These are phyloP conservation scores for Cercospora canescens DNA, from an alignment of 2,329 filamentous ascomycete species.

Conservation along the genomic window DNA sequence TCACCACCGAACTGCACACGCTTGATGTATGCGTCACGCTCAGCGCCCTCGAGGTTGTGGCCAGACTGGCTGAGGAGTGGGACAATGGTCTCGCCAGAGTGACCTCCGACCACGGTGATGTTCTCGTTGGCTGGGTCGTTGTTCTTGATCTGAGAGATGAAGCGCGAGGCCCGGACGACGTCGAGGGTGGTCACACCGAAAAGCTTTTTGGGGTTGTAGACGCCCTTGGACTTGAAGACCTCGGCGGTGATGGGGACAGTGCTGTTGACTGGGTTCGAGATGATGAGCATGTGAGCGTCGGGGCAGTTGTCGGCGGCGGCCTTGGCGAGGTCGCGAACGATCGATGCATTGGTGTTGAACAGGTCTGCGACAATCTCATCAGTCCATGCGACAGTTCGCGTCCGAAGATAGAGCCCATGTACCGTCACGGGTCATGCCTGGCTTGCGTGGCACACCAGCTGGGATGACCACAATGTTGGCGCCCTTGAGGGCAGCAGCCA, in stretches of 20 bases:
- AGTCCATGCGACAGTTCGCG: not conserved
- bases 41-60: conserved; percentile 80
- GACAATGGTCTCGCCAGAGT: conserved; percentile 98
- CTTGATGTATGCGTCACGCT: conserved; percentile 75
- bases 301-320: conserved; percentile 84
- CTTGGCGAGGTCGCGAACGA: conserved; percentile 97
- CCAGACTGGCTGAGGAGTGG: conserved; percentile 93
- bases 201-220: conserved; percentile 99
- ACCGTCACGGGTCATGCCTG: conserved; percentile 98
- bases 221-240: conserved; percentile 90
- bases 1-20: conserved; percentile 99
- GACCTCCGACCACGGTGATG: conserved; percentile 93
- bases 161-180: conserved; percentile 94
- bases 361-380: conserved; percentile 61
- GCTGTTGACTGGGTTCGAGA: conserved; percentile 99
- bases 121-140: conserved; percentile 90
- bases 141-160: conserved; percentile 91
- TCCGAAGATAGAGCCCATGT: conserved; percentile 31
- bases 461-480: conserved; percentile 96
- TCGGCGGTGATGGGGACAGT: conserved; percentile 97
- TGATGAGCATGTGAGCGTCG: conserved; percentile 93
- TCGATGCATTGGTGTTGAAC: conserved; percentile 99
- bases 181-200: conserved; percentile 99
- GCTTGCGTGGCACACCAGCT: conserved; percentile 97
- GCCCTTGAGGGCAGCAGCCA: conserved; percentile 77